phyloP scores from a whole-genome alignment of 1,139 yeast genomes.

The Hansenula anomala region DNA sequence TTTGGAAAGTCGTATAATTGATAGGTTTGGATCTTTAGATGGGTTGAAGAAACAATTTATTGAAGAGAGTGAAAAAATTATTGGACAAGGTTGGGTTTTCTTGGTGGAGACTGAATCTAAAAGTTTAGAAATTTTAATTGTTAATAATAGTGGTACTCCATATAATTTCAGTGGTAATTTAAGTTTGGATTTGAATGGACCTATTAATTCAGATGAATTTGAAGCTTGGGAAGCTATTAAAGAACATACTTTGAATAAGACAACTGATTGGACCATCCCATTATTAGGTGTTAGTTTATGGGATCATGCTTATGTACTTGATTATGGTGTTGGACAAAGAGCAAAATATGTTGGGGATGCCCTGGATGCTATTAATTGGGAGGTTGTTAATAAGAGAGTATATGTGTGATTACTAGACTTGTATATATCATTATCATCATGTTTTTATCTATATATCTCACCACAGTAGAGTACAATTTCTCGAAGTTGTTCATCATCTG shows the following conservation, averaged over 20 bases:
- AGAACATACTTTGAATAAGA: conserved; percentile 32
- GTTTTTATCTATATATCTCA: conserved; percentile 1
- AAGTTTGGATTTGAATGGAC: conserved; percentile 69
- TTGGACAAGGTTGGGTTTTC: conserved; percentile 81
- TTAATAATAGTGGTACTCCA: conserved; percentile 90
- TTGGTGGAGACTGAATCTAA: conserved; percentile 73
- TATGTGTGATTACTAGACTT: conserved; percentile 15
- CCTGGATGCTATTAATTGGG: conserved; percentile 86
- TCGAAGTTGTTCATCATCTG: conserved; percentile 22
- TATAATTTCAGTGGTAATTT: conserved; percentile 75
- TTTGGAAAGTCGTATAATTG: conserved; percentile 26
- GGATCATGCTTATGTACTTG: conserved; percentile 82
- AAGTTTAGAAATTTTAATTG: conserved; percentile 53
- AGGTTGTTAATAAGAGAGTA: conserved; percentile 64
- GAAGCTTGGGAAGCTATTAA: conserved; percentile 43
- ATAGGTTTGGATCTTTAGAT: conserved; percentile 22
- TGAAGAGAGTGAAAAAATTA: conserved; percentile 42
- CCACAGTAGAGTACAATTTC: conserved; percentile 28
- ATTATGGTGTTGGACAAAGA: conserved; percentile 79
- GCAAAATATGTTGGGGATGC: conserved; percentile 67
- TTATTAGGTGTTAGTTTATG: conserved; percentile 76
- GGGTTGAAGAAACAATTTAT: conserved; percentile 32
- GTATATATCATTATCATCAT: too few relatives aligned
- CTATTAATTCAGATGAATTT: conserved; percentile 51
- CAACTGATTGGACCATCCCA: conserved; percentile 68